Evolutionary conservation across 768 basidiomycete species (phyloP), one percentile per base, ranked within the genome.

Genomic region (Lenzites betulinus): DNA sequence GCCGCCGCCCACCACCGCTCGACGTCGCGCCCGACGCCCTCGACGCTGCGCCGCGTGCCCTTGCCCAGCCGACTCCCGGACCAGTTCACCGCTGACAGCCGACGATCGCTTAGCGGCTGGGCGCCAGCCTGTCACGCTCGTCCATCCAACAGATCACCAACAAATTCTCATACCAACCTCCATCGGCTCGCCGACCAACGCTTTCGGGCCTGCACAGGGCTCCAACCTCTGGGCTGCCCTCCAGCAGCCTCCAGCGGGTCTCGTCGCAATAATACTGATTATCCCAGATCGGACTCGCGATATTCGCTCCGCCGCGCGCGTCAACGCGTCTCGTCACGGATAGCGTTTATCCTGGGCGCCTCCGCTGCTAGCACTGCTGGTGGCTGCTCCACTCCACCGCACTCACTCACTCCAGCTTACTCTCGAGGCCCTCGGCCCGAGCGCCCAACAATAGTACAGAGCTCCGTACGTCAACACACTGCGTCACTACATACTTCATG

Each of bases 341-440:
- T n/a, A n/a, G n/a, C n/a, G n/a, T n/a, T n/a, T n/a, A n/a, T n/a
- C 25, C 57, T 59, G 43, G 58, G 47, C 36, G 36, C 46, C 41
- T 23, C 42, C 41, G 28, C 47, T 48, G 30, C 28, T 52, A n/a
- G n/a, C 28, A 15, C 58, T 50, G n/a, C 25, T n/a, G 1, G 3
- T 7, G 26, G 46, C 23, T n/a, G 12, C 23, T 26, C 23, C 46
- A 47, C 46, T 15, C n/a, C n/a, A n/a, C n/a, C n/a, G n/a, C n/a
- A n/a, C n/a, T n/a, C n/a, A n/a, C n/a, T n/a, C n/a, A n/a, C n/a
- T n/a, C n/a, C n/a, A n/a, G n/a, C n/a, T n/a, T n/a, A 33, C 30
- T 5, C 30, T 33, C 30, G 30, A 33, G 30, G 6, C 30, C 30
- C 30, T 33, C 30, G 30, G 30, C 11, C 30, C 39, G 39, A 16